phyloP scores from a whole-genome alignment of 2,329 filamentous ascomycete species.

The Xylaria sp. region DNA sequence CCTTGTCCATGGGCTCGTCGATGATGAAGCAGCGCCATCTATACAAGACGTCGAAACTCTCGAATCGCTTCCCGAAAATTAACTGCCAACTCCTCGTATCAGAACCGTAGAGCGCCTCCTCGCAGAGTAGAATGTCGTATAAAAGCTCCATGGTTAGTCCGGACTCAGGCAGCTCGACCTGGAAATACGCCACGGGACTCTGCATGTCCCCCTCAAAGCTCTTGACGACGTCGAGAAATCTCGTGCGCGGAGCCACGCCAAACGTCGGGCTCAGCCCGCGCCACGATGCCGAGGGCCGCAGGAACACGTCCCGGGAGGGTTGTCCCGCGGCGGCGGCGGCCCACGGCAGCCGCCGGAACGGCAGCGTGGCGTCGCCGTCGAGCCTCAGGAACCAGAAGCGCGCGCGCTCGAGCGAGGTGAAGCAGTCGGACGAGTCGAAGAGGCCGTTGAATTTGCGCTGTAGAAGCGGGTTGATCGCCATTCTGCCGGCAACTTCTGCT shows the following conservation, averaged over 20 bases:
- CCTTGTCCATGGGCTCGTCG: conserved; percentile 4
- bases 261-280: conserved; percentile 29
- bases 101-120: conserved; percentile 23
- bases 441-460: conserved; percentile 31
- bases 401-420: conserved; percentile 32
- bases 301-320: conserved; percentile 18
- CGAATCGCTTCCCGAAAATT: conserved; percentile 19
- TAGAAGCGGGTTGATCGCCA: conserved; percentile 28
- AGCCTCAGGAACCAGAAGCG: conserved; percentile 31
- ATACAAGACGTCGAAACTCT: conserved; percentile 26
- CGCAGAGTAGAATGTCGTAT: conserved; percentile 27
- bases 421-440: conserved; percentile 33
- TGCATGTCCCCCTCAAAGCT: conserved; percentile 9
- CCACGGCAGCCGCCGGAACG: conserved; percentile 38
- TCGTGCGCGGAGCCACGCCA: neutral
- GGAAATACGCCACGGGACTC: conserved; percentile 16
- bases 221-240: conserved; percentile 23
- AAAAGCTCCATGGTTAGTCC: conserved; percentile 24
- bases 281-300: conserved; percentile 38
- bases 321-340: neutral
- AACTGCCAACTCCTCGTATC: conserved; percentile 21
- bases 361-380: conserved; percentile 32
- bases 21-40: conserved; percentile 25
- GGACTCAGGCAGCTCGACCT: conserved; percentile 17
- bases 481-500: too few relatives aligned